A percentile compares a stretch with the other conserved stretches of the same genome.
Evolutionary conservation across 2,329 filamentous ascomycete genomes (phyloP).

Genomic region (Stromatinia cepivora): DNA sequence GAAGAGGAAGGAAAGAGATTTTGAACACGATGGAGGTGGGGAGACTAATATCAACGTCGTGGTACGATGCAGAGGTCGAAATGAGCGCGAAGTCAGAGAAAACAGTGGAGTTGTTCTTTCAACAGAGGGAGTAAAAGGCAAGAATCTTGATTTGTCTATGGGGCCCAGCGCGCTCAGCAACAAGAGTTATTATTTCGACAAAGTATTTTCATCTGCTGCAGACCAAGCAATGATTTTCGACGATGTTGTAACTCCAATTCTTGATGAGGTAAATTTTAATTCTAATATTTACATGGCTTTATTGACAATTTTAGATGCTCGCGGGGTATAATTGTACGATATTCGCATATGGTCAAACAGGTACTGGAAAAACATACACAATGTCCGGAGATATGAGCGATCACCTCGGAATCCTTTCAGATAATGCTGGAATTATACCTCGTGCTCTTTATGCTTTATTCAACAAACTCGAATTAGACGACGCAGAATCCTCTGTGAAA

Average conservation of each 20-base stretch:
- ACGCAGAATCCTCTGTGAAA: constrained; percentile 84
- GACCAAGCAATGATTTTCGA: constrained; percentile 95
- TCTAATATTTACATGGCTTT: constrained; percentile 4
- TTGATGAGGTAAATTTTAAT: constrained; percentile 72
- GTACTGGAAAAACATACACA: constrained; percentile 97
- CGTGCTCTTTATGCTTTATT: constrained; percentile 87
- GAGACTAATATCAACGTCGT: constrained; percentile 99
- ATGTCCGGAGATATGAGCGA: constrained; percentile 98
- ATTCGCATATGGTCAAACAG: constrained; percentile 97
- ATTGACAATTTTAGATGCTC: constrained; percentile 65
- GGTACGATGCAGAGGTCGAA: constrained; percentile 89
- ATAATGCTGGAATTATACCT: constrained; percentile 92
- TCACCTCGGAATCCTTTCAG: constrained; percentile 79
- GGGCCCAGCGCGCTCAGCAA: constrained; percentile 89
- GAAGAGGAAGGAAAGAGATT: constrained; percentile 88
- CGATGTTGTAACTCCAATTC: constrained; percentile 87
- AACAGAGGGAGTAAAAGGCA: constrained; percentile 85
- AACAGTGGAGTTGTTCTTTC: constrained; percentile 91
- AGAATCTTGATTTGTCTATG: constrained; percentile 83
- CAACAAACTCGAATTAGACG: constrained; percentile 74
- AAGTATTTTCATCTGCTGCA: constrained; percentile 91
- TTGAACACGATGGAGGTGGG: constrained; percentile 68
- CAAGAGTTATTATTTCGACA: constrained; percentile 95
- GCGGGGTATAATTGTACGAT: constrained; percentile 97
- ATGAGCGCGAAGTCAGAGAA: constrained; percentile 87